Conservation (phyloP, 2,329 filamentous ascomycete species). For the Aspergillus amoenus region DNA sequence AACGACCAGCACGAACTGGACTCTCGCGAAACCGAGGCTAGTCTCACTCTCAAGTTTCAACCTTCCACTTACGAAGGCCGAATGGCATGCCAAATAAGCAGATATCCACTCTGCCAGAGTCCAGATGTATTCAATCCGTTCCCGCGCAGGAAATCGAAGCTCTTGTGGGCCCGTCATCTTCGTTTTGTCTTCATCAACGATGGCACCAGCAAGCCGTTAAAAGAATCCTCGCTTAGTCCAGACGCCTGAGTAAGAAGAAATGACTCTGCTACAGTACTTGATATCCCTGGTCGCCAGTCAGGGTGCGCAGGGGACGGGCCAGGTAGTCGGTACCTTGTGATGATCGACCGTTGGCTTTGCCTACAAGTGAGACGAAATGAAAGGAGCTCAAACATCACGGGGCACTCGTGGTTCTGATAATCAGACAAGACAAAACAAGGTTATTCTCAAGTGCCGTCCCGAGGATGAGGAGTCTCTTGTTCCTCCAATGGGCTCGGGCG, state of each 20-base stretch:
- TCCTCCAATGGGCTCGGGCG: background rate
- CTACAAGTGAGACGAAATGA: slow-evolving; percentile 6
- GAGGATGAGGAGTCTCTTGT: slow-evolving; percentile 12
- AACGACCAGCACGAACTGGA: slow-evolving; percentile 11
- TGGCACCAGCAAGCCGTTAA: background rate
- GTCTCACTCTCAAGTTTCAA: background rate
- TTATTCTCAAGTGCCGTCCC: slow-evolving; percentile 24
- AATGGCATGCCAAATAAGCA: background rate
- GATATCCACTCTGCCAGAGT: background rate
- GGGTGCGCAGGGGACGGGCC: background rate
- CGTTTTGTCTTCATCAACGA: background rate
- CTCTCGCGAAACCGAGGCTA: background rate
- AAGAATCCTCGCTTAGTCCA: background rate
- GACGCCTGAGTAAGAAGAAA: slow-evolving; percentile 1
- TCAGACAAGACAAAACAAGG: slow-evolving; percentile 18
- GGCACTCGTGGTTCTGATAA: background rate
- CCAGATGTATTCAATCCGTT: background rate
- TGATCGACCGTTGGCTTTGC: slow-evolving; percentile 1
- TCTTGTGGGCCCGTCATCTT: background rate
- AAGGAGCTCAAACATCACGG: slow-evolving; percentile 11
- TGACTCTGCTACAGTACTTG: background rate
- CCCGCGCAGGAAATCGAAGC: background rate
- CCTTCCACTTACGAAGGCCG: background rate
- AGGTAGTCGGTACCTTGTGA: background rate
- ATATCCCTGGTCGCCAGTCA: background rate